Evolutionary conservation across 2,329 filamentous ascomycete species (phyloP), one percentile per base, ranked within the genome.

Genomic region (Endoconidiophora laricicola): DNA sequence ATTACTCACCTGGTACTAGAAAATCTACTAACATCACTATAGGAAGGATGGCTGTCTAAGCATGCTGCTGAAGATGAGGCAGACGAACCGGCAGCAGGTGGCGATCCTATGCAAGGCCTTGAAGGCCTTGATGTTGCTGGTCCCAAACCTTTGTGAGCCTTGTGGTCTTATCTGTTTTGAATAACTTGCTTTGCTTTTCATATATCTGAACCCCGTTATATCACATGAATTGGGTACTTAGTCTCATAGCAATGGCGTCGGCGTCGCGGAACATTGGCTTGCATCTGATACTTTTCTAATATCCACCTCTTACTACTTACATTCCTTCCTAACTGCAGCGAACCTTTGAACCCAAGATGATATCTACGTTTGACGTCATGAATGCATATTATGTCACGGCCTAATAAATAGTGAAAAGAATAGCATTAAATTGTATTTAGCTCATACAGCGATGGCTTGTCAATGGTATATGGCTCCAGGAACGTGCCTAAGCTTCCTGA

Each of bases 31-130:
- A 54, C 52, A 38, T 36, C 6, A 42, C 20, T 23, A 50, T 58
- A 96, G 90, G 93, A 98, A 69, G 84, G 84, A 39, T 98, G 91
- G 78, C 68, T 96, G 60, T 84, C 87, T 41, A 83, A 93, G 62
- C 77, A 95, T 69, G 86, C 86, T 43, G 84, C 78, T 55, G 85
- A 91, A 55, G 85, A 91, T 60, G 75, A 76, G 57, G 78, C 73
- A 24, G 68, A 61, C 3, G 78, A 65, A 50, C 67, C 68, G 36
- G 69, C 72, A 53, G 71, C 66, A 42, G 73, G 75, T 1, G 76
- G 81, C 58, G 87, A 96, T 66, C 86, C 90, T 3, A 98, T 98
- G 91, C 86, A 95, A 66, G 90, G 88, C 33, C 69, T 98, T 5
- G 88, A 96, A 63, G 86, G 84, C 14, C 70, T 96, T 49, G 93